These are phyloP conservation scores for Eucalyptus lansdowneana DNA, from an alignment of 345 rosid species.

Conservation along the genomic window DNA sequence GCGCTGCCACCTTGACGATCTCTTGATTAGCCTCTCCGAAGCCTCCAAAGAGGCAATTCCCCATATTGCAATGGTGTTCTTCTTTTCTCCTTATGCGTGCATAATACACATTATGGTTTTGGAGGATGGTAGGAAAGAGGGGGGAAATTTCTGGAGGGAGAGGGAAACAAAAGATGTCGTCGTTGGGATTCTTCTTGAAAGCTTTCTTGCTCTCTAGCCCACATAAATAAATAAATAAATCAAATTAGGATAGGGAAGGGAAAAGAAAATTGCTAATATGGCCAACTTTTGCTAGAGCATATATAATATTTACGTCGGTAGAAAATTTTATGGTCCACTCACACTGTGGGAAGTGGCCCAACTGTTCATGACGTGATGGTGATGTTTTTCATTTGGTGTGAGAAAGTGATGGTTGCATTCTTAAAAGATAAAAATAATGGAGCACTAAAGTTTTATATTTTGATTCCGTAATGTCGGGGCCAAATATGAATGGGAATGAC, in stretches of 20 bases:
- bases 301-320: background rate
- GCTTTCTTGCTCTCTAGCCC: background rate
- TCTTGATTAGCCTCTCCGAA: conserved; percentile 12
- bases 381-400: background rate
- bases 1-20: conserved; percentile 34
- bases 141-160: background rate
- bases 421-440: background rate
- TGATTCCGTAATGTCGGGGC: background rate
- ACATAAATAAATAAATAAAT: background rate
- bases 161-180: background rate
- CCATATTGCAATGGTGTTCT: conserved; percentile 19
- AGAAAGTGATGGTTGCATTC: background rate
- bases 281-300: background rate
- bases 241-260: background rate
- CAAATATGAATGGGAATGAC: background rate
- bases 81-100: background rate
- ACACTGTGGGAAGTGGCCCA: background rate
- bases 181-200: conserved; percentile 27
- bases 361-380: background rate
- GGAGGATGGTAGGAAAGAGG: background rate
- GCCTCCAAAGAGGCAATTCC: conserved; percentile 79
- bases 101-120: background rate
- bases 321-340: background rate
- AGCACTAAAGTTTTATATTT: background rate
- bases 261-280: background rate